Evolutionary conservation across 139 green algal species (phyloP), one percentile per base, ranked within the genome.

Genomic region (Tetraselmis striata): DNA sequence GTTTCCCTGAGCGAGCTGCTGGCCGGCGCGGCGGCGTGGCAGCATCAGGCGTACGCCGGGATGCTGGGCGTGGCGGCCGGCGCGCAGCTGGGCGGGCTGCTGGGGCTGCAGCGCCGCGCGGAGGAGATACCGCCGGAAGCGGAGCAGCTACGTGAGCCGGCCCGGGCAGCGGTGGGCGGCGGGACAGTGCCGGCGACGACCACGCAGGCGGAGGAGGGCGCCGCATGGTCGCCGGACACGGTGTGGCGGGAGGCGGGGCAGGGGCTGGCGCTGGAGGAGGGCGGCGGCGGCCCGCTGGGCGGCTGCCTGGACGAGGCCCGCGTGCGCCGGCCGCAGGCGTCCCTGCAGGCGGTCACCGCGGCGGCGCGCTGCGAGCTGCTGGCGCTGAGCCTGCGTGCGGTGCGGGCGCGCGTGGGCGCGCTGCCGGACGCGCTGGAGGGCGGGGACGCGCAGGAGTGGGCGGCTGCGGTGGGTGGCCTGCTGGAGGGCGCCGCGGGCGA

Each of bases 301-400:
- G n/a, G n/a, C n/a, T n/a, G n/a, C n/a, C n/a, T n/a, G 45, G 18
- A 67, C 45, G 45, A 67, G 45, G 11, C 5, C 11, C 45, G 18
- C 11, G 45, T 67, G 45, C 45, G 45, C 18, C 5, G 18, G 45
- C 45, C 45, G 45, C 45, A 67, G 45, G 45, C 45, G 45, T 67
- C 77, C 11, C 30, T 88, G 75, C 86, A 89, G 76, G 86, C 83
- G 31, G 82, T 89, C 0, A 79, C 59, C 5, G 45, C 76, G 2
- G 29, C 2, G 5, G 84, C 82, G 2, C 84, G 84, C 1, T 23
- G 30, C 18, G 81, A 83, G 31, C 80, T 90, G 74, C 79, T 90
- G 45, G 77, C 84, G 1, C 28, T 86, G 1, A 80, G 77, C 29
- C 59, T 90, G 58, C 82, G 80, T 0, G 77, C 82, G 0, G 11